Evolutionary conservation across 306 rosid species (phyloP), one percentile per base, ranked within the genome.

Genomic region (Prunus fruticosa): DNA sequence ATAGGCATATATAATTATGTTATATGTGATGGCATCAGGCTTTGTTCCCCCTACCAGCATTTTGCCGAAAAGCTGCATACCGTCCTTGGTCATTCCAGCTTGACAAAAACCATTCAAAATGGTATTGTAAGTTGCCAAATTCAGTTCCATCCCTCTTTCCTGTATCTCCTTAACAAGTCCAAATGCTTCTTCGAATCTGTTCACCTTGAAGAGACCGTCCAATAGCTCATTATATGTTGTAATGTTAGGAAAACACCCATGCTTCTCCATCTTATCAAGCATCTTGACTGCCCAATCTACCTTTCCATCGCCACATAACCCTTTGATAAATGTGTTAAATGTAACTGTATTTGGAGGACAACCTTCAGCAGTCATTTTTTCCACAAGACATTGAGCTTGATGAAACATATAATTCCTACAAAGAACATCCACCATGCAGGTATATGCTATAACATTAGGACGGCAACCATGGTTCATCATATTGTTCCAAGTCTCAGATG

Each of bases 361-460:
- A n/a, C 92, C 92, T 71, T 90, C 89, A 8, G 69, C 11, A 64
- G 53, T 45, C 99, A 95, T 92, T 22, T 73, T 88, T 72, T 90
- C 88, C 50, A 92, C 78, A 61, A 90, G 91, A 70, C 27, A 68
- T 69, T 73, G 61, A 79, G 96, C 97, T 78, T 82, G 82, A 60
- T 87, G 76, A 72, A 92, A 90, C 97, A 88, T 84, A 27, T 28
- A 87, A 64, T 79, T 82, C 77, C 78, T 82, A 84, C 96, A 89
- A 63, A 95, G 97, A 41, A 83, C 91, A 81, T 90, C 97, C 70
- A 95, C 88, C 97, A 91, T 88, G 86, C 87, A 86, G 50, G 93
- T 90, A 67, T 87, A 95, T 5, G 78, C 86, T 76, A 95, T 91
- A 32, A 81, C 99, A 87, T 92, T 92, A 62, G 97, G 97, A 64